A percentile compares a stretch with the other conserved stretches of the same genome.
Conservation (phyloP, 2,329 filamentous ascomycete species). For the Fusarium sp. region DNA sequence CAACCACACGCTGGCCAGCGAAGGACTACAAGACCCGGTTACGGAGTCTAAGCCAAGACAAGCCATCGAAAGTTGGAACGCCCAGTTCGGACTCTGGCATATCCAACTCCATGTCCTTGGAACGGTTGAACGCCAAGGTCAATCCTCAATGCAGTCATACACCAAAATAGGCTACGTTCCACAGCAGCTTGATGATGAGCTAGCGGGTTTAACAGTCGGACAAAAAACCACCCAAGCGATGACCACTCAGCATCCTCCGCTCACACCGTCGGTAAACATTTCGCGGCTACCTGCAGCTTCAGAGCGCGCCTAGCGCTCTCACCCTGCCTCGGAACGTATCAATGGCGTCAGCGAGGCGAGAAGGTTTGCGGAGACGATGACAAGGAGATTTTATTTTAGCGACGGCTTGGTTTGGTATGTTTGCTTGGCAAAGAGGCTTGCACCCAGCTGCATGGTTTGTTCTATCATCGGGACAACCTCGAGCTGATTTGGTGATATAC, state of each 20-base stretch:
- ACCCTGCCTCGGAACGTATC: background rate
- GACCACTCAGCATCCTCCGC: background rate
- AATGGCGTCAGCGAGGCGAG: background rate
- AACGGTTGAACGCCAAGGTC: conserved; percentile 18
- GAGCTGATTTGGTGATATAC: background rate
- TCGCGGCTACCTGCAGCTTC: background rate
- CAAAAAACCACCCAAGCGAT: background rate
- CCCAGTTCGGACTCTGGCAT: conserved; percentile 9
- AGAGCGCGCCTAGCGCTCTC: background rate
- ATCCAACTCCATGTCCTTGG: conserved; percentile 29
- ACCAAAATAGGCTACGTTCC: conserved; percentile 31
- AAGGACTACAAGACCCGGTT: background rate
- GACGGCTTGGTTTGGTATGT: background rate
- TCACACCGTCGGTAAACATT: background rate
- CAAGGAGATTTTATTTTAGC: background rate
- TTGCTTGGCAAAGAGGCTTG: background rate
- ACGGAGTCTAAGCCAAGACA: background rate
- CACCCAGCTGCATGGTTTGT: conserved; percentile 7
- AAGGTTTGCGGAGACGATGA: background rate
- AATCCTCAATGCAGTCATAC: conserved; percentile 22
- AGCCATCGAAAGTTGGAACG: background rate
- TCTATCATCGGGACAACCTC: conserved; percentile 2
- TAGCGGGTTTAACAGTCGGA: background rate
- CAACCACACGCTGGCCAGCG: background rate
- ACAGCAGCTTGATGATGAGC: conserved; percentile 23